Evolutionary conservation across 768 basidiomycete species (phyloP).

Genomic region (Suillus discolor): DNA sequence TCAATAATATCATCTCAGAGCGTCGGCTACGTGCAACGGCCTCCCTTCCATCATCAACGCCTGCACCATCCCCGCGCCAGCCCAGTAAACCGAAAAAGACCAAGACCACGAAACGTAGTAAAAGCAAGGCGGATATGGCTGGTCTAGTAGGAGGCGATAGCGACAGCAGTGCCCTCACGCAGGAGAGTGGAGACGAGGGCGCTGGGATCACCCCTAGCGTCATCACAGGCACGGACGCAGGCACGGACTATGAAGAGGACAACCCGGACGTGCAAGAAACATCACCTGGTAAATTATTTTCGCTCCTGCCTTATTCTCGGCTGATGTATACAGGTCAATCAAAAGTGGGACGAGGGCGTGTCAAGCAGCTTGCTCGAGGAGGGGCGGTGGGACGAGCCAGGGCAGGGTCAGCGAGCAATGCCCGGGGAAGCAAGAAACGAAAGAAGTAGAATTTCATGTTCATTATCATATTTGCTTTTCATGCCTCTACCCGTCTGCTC

Average conservation of each 20-base stretch:
- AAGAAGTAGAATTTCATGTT: conserved; percentile 28
- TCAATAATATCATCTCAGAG: conserved; percentile 60
- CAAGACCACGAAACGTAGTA: conserved; percentile 49
- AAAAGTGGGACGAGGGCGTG: conserved; percentile 27
- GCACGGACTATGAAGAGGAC: conserved; percentile 75
- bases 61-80: conserved; percentile 55
- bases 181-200: conserved; percentile 80
- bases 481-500: not conserved
- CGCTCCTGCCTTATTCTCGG: conserved; percentile 16
- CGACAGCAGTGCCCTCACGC: conserved; percentile 81
- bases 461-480: conserved; percentile 1
- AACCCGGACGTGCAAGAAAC: conserved; percentile 59
- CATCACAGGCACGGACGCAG: conserved; percentile 70
- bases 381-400: conserved; percentile 27
- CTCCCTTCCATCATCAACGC: conserved; percentile 54
- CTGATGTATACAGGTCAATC: conserved; percentile 18
- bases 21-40: conserved; percentile 67
- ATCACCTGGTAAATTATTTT: conserved; percentile 53
- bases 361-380: conserved; percentile 28
- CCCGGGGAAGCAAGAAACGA: conserved; percentile 31
- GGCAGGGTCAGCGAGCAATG: conserved; percentile 23
- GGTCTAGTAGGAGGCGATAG: conserved; percentile 82
- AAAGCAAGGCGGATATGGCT: conserved; percentile 56
- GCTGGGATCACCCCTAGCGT: conserved; percentile 59
- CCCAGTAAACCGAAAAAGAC: conserved; percentile 38